Evolutionary conservation across 371 early-diverging fungal species (phyloP).

Genomic region (Synchytrium microbalum): DNA sequence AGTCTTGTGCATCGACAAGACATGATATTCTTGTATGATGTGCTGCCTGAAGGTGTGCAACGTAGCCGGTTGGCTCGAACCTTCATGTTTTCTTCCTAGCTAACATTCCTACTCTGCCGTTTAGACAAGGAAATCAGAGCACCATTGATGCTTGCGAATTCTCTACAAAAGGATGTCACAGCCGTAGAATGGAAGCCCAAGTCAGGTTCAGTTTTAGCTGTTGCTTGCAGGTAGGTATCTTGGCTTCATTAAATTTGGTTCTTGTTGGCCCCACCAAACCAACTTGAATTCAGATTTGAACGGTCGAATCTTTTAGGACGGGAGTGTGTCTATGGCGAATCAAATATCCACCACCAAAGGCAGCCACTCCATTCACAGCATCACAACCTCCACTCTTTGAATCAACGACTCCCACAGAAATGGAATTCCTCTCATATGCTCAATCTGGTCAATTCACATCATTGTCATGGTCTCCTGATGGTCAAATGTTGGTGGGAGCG

Average conservation of each 20-base stretch:
- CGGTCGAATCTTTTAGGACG: slow-evolving; percentile 16
- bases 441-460: slow-evolving; percentile 14
- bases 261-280: too few relatives aligned
- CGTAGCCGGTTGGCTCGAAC: not conserved
- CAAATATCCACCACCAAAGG: slow-evolving; percentile 1
- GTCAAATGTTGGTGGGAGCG: slow-evolving; percentile 19
- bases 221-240: slow-evolving; percentile 39
- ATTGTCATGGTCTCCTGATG: slow-evolving; percentile 29
- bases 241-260: not conserved
- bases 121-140: slow-evolving; percentile 13
- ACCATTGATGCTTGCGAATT: slow-evolving; percentile 34
- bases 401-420: slow-evolving; percentile 6
- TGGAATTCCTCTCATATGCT: slow-evolving; percentile 18
- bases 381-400: not conserved
- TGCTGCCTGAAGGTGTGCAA: slow-evolving; percentile 16
- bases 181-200: slow-evolving; percentile 50
- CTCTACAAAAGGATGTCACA: slow-evolving; percentile 41
- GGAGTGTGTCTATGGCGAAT: slow-evolving; percentile 54
- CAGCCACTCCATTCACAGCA: slow-evolving; percentile 10
- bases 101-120: too few relatives aligned
- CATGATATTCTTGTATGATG: slow-evolving; percentile 42
- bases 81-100: slow-evolving; percentile 5
- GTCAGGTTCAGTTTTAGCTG: slow-evolving; percentile 42
- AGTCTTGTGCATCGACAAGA: slow-evolving; percentile 44
- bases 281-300: too few relatives aligned